Percentiles rank a stretch among this genome's conserved stretches.
These are phyloP conservation scores for Fistulinella prunicolor DNA, from an alignment of 768 basidiomycete genomes.

Conservation along the genomic window DNA sequence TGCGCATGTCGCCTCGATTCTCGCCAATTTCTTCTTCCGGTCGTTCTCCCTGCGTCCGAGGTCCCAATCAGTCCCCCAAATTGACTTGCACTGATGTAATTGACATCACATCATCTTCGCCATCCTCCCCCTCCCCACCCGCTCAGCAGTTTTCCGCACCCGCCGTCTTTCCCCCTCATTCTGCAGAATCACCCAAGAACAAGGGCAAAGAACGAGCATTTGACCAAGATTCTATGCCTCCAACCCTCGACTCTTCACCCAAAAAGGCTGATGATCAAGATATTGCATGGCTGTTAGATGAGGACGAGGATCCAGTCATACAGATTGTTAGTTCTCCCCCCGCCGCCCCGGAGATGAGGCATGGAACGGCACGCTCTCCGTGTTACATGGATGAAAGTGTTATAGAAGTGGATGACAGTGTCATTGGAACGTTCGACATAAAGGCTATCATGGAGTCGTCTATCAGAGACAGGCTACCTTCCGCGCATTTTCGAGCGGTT, in stretches of 20 bases:
- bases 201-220: conserved; percentile 11
- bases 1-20: conserved; percentile 7
- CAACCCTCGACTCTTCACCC: not conserved
- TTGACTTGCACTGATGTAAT: conserved; percentile 25
- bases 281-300: conserved; percentile 67
- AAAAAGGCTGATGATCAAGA: conserved; percentile 29
- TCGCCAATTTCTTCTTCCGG: conserved; percentile 18
- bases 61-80: conserved; percentile 21
- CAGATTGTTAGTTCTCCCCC: conserved; percentile 55
- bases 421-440: conserved; percentile 19
- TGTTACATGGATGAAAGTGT: conserved; percentile 22
- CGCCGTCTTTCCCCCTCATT: not conserved
- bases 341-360: conserved; percentile 10
- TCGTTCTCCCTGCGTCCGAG: not conserved
- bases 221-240: conserved; percentile 1
- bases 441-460: too few relatives aligned
- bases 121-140: conserved; percentile 16
- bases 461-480: conserved; percentile 33
- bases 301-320: conserved; percentile 56
- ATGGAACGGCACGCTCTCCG: not conserved
- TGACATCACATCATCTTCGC: conserved; percentile 32
- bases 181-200: not conserved
- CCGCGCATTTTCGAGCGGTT: conserved; percentile 27
- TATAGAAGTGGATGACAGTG: conserved; percentile 3
- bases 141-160: conserved; percentile 5